phyloP scores from a whole-genome alignment of 192 early-diverging fungal species.

The Phlyctochytrium planicorne region DNA sequence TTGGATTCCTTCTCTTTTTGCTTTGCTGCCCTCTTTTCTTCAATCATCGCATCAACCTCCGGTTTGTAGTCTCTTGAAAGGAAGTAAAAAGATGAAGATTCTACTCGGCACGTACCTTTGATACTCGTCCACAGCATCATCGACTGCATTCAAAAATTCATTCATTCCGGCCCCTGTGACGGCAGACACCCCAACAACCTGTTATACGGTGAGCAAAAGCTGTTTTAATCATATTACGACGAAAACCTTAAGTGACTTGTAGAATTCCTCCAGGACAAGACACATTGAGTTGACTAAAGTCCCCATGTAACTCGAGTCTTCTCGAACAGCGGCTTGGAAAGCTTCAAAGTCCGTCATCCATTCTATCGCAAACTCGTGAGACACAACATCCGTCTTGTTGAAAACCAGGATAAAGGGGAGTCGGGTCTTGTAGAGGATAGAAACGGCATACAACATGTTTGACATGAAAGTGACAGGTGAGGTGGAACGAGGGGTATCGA shows the following conservation, averaged over 20 bases:
- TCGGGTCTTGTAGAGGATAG: slow-evolving; percentile 96
- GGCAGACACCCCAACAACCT: slow-evolving; percentile 85
- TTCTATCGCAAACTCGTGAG: slow-evolving; percentile 83
- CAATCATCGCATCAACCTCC: slow-evolving; percentile 71
- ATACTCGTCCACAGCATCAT: slow-evolving; percentile 83
- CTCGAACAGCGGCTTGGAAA: slow-evolving; percentile 83
- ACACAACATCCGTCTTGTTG: slow-evolving; percentile 93
- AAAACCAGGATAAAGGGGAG: slow-evolving; percentile 94
- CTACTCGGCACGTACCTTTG: slow-evolving; percentile 46
- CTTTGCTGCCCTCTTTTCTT: slow-evolving; percentile 65
- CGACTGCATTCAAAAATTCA: slow-evolving; percentile 80
- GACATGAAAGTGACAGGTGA: slow-evolving; percentile 96
- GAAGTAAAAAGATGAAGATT: neutral
- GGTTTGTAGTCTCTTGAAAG: slow-evolving; percentile 74
- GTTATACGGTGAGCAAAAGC: slow-evolving; percentile 8
- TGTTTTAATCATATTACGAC: neutral
- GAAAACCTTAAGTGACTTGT: slow-evolving; percentile 45
- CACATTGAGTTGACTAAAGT: slow-evolving; percentile 93
- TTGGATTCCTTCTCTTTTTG: slow-evolving; percentile 70
- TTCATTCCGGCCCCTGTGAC: slow-evolving; percentile 92
- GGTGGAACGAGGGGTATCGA: slow-evolving; percentile 93
- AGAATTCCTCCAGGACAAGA: slow-evolving; percentile 96
- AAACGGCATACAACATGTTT: slow-evolving; percentile 98
- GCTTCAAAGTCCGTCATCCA: slow-evolving; percentile 98
- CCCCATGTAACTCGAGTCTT: slow-evolving; percentile 89